Evolutionary conservation across 257 asterid species (phyloP), one percentile per base, ranked within the genome.

Genomic region (Osmanthus fragrans): DNA sequence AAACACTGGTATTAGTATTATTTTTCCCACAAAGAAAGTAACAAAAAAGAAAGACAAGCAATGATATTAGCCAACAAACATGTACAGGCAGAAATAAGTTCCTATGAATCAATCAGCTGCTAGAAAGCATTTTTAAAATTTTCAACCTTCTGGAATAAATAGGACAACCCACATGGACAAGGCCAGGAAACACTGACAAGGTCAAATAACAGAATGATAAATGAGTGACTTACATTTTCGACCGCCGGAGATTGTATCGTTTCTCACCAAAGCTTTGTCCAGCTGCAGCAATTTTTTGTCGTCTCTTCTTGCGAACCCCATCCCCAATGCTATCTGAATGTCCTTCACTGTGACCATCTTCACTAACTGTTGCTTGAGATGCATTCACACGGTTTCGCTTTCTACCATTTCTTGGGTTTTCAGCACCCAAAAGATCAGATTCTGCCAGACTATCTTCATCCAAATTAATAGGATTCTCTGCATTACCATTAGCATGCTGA

Each of bases 211-310:
- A 68, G 66, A 74, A 1, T 1, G 74, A 10, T 39, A 45, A 70
- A 51, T 11, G 39, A 70, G 72, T 9, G 71, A 75, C 88, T 82
- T 83, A 93, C 99, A 77, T 89, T 86, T 82, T 91, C 70, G 87
- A 78, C 58, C 80, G 88, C 56, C 99, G 96, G 82, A 95, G 96
- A 86, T 95, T 93, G 91, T 95, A 95, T 45, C 97, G 92, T 64
- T 85, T 90, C 85, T 88, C 96, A 70, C 79, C 91, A 80, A 77
- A 64, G 78, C 66, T 77, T 79, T 83, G 92, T 21, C 85, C 92
- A 74, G 84, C 77, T 18, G 82, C 86, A 70, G 80, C 85, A 77
- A 80, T 88, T 74, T 83, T 89, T 70, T 89, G 97, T 58, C 91
- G 89, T 88, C 96, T 89, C 88, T 77, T 93, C 72, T 90, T 89